These are phyloP conservation scores for Arctostaphylos glauca DNA, from an alignment of 148 eudicot genomes.

Conservation along the genomic window DNA sequence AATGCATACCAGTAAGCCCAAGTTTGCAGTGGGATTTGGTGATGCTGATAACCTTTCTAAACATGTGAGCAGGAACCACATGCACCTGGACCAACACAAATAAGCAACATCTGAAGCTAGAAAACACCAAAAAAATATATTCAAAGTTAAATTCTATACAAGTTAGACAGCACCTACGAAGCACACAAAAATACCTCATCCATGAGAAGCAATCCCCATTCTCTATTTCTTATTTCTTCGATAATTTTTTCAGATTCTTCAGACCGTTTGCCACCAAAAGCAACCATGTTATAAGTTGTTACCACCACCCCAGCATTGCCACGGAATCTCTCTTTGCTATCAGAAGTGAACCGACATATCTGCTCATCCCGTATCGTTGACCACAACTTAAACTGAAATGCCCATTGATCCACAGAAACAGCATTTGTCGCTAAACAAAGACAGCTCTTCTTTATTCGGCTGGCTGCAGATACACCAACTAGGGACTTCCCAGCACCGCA, in stretches of 20 bases:
- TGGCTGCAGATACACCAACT: conserved; percentile 97
- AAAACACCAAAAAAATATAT: not conserved
- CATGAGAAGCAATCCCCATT: conserved; percentile 98
- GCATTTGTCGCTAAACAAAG: conserved; percentile 98
- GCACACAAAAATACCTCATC: conserved; percentile 46
- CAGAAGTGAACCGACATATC: conserved; percentile 94
- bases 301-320: conserved; percentile 87
- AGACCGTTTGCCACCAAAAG: conserved; percentile 95
- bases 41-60: conserved; percentile 90
- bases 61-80: conserved; percentile 99
- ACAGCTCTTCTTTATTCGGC: conserved; percentile 88
- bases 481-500: conserved; percentile 99
- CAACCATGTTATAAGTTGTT: conserved; percentile 98
- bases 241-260: conserved; percentile 98
- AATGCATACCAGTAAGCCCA: conserved; percentile 79
- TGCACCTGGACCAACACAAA: conserved; percentile 60
- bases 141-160: not conserved
- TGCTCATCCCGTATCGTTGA: conserved; percentile 92
- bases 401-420: conserved; percentile 99
- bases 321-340: conserved; percentile 94
- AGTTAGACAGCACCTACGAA: not conserved
- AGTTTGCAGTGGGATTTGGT: conserved; percentile 98
- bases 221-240: conserved; percentile 93
- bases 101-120: not conserved
- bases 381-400: conserved; percentile 97